Conservation (phyloP, 768 basidiomycete species). For the Xerocomus brunneocitrinus region DNA sequence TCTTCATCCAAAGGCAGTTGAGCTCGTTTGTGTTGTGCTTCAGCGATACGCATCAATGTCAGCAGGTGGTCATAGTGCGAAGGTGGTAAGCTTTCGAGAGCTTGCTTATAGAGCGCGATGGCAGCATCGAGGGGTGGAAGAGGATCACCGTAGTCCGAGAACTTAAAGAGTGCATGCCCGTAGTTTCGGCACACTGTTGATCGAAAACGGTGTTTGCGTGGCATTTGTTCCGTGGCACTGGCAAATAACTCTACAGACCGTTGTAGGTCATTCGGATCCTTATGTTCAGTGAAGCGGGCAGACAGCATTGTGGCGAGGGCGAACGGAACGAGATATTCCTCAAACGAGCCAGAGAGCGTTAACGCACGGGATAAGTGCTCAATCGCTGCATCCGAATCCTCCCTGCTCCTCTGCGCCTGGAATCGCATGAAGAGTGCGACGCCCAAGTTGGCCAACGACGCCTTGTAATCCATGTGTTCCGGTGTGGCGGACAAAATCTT, state of each 20-base stretch:
- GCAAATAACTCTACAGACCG: constrained; percentile 12
- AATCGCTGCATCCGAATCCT: constrained; percentile 18
- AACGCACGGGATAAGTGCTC: constrained; percentile 5
- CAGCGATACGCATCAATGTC: neutral
- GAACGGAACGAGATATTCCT: constrained; percentile 3
- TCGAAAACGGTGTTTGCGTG: constrained; percentile 8
- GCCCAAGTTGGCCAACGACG: constrained; percentile 9
- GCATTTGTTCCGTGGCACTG: constrained; percentile 6
- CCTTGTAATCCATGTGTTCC: constrained; percentile 3
- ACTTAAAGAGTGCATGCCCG: constrained; percentile 7
- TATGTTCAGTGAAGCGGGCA: constrained; percentile 2
- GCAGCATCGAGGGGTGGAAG: constrained; percentile 7
- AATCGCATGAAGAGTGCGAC: constrained; percentile 15
- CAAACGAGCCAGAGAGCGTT: constrained; percentile 4
- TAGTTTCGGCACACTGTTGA: constrained; percentile 7
- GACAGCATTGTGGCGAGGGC: constrained; percentile 11
- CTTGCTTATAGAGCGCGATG: constrained; percentile 5
- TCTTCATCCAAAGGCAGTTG: neutral
- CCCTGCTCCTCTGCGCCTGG: constrained; percentile 1
- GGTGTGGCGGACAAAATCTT: constrained; percentile 6
- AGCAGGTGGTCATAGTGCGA: constrained; percentile 9
- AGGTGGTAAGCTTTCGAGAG: constrained; percentile 5
- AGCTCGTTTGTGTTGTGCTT: constrained; percentile 3
- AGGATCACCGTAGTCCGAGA: constrained; percentile 1
- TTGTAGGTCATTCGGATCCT: constrained; percentile 12